A percentile compares a stretch with the other conserved stretches of the same genome.
Conservation (phyloP, 2,329 filamentous ascomycete species). For the Sarocladium brachiariae region DNA sequence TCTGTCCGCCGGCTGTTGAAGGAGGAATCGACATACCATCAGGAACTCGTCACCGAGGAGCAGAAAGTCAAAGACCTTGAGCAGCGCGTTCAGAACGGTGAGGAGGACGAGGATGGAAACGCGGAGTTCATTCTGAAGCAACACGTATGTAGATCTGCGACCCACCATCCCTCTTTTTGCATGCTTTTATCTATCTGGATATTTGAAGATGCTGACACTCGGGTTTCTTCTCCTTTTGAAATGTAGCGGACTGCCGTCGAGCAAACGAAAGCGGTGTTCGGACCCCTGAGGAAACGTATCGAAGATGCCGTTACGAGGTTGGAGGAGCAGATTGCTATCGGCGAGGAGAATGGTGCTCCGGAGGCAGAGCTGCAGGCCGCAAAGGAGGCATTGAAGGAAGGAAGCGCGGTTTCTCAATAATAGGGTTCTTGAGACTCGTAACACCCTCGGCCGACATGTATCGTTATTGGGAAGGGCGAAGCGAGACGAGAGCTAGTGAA, state of each 20-base stretch:
- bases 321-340: constrained; percentile 67
- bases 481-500: too few relatives aligned
- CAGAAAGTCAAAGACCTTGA: constrained; percentile 63
- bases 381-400: constrained; percentile 39
- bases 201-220: too few relatives aligned
- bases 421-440: not conserved
- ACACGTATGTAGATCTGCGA: constrained; percentile 58
- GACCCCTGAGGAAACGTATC: constrained; percentile 64
- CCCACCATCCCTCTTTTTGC: not conserved
- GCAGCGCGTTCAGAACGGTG: constrained; percentile 45
- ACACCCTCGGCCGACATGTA: too few relatives aligned
- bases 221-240: too few relatives aligned
- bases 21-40: constrained; percentile 85
- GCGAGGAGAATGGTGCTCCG: constrained; percentile 38
- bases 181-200: too few relatives aligned
- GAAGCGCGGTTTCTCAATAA: constrained; percentile 29
- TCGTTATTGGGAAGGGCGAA: too few relatives aligned
- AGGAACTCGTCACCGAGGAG: constrained; percentile 72
- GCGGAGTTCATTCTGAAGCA: constrained; percentile 75
- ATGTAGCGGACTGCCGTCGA: constrained; percentile 69
- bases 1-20: constrained; percentile 80
- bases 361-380: constrained; percentile 49
- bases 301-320: constrained; percentile 63
- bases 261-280: constrained; percentile 81
- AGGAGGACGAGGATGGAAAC: constrained; percentile 60